Base-by-base conservation (phyloP, 2,329 filamentous ascomycete species). In the Massarina eburnea region DNA sequence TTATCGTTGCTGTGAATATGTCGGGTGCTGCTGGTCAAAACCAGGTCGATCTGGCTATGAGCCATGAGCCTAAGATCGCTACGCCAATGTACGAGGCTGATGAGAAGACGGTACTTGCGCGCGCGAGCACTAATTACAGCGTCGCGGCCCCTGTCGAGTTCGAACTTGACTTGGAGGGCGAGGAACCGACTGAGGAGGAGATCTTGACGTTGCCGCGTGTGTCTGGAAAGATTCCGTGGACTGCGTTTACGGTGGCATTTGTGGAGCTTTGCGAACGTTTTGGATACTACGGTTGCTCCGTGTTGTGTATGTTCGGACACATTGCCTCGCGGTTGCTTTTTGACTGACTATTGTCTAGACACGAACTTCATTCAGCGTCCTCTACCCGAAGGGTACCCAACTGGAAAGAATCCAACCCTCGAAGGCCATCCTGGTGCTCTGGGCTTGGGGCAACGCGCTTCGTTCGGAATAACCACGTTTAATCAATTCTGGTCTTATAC, bases 231-330 rank as follows among this genome's bases (percentile, higher is more conserved):
- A 80, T 90, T 49, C 82, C 83, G 39, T 83, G 79, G 78, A 73
- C 77, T 43, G 80, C 85, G 46, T 90, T 83, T 71, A 84, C 82
- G 20, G 81, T 91, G 48, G 85, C 84, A 38, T 83, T 89, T 51
- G 81, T 87, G 48, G 87, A 91, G 70, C 73, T 89, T 45, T 88
- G 84, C 72, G 87, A 91, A 72, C 83, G 86, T 39, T 89, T 88
- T 71, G 86, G 83, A 12, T 91, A 89, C 79, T 89, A 90, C 61
- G 87, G 86, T 43, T 84, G 83, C 4, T 79, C 81, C 34, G 78
- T 84, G 24, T 75, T 88, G 22, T 88, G 85, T 80, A 75, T 54
- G 76, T 62, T 33, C 3, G n/a, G n/a, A n/a, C n/a, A n/a, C n/a
- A n/a, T n/a, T n/a, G n/a, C n/a, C n/a, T n/a, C n/a, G n/a, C n/a